Conservation (phyloP, 345 rosid genomes). For the Eucalyptus cloeziana region DNA sequence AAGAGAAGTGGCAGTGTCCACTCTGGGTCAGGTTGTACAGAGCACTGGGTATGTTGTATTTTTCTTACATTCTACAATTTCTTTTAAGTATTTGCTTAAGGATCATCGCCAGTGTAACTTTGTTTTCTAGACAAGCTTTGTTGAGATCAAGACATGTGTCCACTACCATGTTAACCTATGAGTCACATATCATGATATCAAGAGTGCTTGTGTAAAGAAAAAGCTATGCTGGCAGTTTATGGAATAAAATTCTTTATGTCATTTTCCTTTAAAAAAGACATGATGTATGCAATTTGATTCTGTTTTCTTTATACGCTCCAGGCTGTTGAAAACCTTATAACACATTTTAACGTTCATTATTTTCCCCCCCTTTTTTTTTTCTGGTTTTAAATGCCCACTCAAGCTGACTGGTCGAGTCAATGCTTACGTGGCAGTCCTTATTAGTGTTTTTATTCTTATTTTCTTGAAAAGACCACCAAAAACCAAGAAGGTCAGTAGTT, state of each 20-base stretch:
- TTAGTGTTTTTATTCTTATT: background rate
- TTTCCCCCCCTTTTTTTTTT: background rate
- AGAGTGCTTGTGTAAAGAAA: background rate
- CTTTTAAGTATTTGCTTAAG: background rate
- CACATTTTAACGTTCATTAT: background rate
- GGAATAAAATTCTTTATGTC: background rate
- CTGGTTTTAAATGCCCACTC: background rate
- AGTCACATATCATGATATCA: background rate
- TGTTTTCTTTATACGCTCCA: background rate
- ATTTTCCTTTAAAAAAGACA: background rate
- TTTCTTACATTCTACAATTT: background rate
- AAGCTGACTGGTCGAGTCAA: background rate
- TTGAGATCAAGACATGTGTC: background rate
- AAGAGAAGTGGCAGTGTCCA: conserved; percentile 97
- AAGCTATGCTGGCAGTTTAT: background rate
- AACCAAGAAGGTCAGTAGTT: background rate
- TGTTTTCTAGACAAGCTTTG: background rate
- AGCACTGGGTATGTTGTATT: conserved; percentile 74
- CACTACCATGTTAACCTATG: background rate
- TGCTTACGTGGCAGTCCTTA: background rate
- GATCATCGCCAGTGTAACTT: background rate
- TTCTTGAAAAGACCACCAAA: background rate
- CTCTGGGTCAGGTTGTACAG: conserved; percentile 97
- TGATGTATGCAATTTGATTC: background rate
- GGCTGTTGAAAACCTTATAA: background rate